Base-by-base conservation (phyloP, 345 rosid species). In the Salix brachista region DNA sequence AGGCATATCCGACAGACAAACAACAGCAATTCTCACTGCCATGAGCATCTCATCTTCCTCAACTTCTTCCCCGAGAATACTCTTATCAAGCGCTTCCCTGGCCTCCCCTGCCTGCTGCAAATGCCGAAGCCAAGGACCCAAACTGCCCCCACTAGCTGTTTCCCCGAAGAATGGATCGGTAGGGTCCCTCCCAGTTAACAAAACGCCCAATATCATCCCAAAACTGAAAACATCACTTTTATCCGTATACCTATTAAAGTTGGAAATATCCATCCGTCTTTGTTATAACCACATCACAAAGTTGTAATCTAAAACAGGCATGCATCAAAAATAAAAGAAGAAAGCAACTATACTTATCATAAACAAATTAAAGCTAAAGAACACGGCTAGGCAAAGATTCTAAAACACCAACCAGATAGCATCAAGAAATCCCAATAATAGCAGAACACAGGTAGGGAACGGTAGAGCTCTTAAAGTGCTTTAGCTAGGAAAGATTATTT, bases 21-120 rank as follows among this genome's bases (percentile, higher is more conserved):
- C 87, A 26, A 89, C 93, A 14, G 94, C 90, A n/a, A 93, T 95
- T 81, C 96, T 88, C 67, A 93, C 86, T 61, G 96, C 98, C 99
- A 95, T 95, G 66, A 93, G 80, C 97, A 95, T 95, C 88, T 95
- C 97, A 21, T 95, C 97, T 85, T 95, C 99, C 88, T 93, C 96
- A 26, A 84, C 91, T 84, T 95, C 99, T 80, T 90, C 97, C 18
- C 98, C 99, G 0, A 95, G 86, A 69, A 95, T 86, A 66, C 89
- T 90, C 86, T 87, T 89, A 77, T 95, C 98, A 41, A 95, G 85
- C 14, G 96, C 94, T 83, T 91, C 98, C 32, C 84, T 65, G 39
- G 89, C 97, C 76, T 95, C 98, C 61, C 97, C 98, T 0, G 91
- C 89, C 65, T 93, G 93, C 80, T 91, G 96, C 84, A 95, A 87